A percentile compares a stretch with the other conserved stretches of the same genome.
These are phyloP conservation scores for Cucurbita moschata DNA, from an alignment of 306 rosid genomes.

Conservation along the genomic window DNA sequence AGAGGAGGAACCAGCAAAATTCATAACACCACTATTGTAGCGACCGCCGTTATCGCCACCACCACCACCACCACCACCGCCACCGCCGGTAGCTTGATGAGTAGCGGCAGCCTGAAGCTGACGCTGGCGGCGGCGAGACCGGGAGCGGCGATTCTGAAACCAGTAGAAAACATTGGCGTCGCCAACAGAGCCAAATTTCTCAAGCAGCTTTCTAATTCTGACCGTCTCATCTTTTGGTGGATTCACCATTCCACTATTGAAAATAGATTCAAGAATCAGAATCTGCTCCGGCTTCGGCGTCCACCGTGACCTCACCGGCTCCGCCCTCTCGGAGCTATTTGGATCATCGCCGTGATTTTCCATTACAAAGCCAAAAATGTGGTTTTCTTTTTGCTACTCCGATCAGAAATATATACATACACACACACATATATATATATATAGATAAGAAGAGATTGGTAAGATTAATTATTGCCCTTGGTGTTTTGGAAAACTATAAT, in stretches of 20 bases:
- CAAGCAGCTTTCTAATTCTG: constrained; percentile 56
- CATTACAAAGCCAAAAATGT: constrained; percentile 16
- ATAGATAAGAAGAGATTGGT: background rate
- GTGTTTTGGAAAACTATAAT: constrained; percentile 5
- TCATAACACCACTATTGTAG: constrained; percentile 1
- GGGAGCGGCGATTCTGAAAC: constrained; percentile 91
- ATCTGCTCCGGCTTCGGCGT: constrained; percentile 90
- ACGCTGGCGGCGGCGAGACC: constrained; percentile 94
- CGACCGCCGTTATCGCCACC: constrained; percentile 17
- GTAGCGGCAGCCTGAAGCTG: constrained; percentile 39
- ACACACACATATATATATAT: background rate
- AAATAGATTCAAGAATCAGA: constrained; percentile 80
- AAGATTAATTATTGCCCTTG: background rate
- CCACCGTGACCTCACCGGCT: constrained; percentile 87
- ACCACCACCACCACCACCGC: background rate
- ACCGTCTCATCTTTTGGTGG: constrained; percentile 87
- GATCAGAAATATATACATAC: no score
- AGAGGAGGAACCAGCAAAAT: constrained; percentile 3
- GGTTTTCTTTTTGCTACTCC: no score
- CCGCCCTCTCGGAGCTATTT: constrained; percentile 33
- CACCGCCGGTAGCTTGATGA: constrained; percentile 12
- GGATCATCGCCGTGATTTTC: constrained; percentile 34
- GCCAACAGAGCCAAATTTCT: constrained; percentile 76
- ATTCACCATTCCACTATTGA: constrained; percentile 93
- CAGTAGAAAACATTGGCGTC: constrained; percentile 95